These are phyloP conservation scores for Cryptosporidium ubiquitum DNA, from an alignment of 169 alveolate genomes.

Conservation along the genomic window DNA sequence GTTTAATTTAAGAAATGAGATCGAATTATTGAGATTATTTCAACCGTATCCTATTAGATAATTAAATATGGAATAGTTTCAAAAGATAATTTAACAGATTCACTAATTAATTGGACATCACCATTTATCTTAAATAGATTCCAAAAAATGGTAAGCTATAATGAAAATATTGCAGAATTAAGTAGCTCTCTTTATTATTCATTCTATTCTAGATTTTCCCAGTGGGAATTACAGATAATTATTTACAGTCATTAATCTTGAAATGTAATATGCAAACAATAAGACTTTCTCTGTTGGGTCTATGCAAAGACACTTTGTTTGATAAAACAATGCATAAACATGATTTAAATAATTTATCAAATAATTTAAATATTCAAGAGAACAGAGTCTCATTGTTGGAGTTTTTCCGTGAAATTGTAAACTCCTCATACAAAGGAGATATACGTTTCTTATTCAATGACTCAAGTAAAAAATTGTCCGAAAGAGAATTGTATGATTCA, in stretches of 20 bases:
- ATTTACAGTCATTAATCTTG: background rate
- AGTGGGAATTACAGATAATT: background rate
- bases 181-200: background rate
- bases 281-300: conserved; percentile 11
- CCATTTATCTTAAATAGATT: conserved; percentile 26
- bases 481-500: conserved; percentile 27
- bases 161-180: background rate
- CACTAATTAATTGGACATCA: conserved; percentile 52
- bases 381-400: conserved; percentile 3
- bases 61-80: conserved; percentile 46
- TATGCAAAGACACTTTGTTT: background rate
- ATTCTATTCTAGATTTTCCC: background rate
- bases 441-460: conserved; percentile 20
- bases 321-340: background rate
- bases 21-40: background rate
- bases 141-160: conserved; percentile 48
- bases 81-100: background rate
- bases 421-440: conserved; percentile 36
- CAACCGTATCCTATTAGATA: background rate
- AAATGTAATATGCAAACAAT: conserved; percentile 8
- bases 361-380: background rate
- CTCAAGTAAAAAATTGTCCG: background rate
- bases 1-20: background rate
- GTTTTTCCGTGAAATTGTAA: conserved; percentile 6
- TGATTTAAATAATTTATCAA: background rate